Conservation (phyloP, 768 basidiomycete genomes). For the Myochromella boudieri region DNA sequence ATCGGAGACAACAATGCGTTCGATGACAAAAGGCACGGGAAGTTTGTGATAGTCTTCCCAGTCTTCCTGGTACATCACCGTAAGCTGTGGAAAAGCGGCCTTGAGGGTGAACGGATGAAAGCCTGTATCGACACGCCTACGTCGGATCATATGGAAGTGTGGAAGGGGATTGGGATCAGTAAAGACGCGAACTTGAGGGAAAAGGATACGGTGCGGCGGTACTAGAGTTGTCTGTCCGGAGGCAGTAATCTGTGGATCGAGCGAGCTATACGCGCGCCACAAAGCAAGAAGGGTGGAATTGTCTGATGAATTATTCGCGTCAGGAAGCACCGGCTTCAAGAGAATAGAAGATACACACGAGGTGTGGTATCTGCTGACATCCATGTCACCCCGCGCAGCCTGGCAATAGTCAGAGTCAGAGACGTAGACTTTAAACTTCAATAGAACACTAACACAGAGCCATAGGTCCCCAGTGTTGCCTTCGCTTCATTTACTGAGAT, state of each 20-base stretch:
- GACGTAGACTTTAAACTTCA: not conserved
- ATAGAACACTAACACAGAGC: slow-evolving; percentile 46
- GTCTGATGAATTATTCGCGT: slow-evolving; percentile 32
- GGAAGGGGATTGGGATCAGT: slow-evolving; percentile 41
- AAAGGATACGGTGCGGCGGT: slow-evolving; percentile 71
- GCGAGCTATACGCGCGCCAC: slow-evolving; percentile 72
- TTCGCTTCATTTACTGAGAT: slow-evolving; percentile 52
- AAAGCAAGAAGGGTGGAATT: slow-evolving; percentile 75
- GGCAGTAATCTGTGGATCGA: slow-evolving; percentile 45
- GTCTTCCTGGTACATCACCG: slow-evolving; percentile 67
- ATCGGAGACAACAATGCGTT: slow-evolving; percentile 78
- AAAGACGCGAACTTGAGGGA: slow-evolving; percentile 68
- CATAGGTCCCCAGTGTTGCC: slow-evolving; percentile 46
- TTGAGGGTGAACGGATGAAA: slow-evolving; percentile 75
- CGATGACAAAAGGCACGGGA: slow-evolving; percentile 68
- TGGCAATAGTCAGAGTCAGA: slow-evolving; percentile 20
- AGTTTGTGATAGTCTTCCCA: slow-evolving; percentile 76
- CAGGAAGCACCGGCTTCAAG: not conserved
- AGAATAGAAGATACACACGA: slow-evolving; percentile 35
- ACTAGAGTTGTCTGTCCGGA: slow-evolving; percentile 53
- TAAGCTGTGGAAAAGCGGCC: slow-evolving; percentile 71
- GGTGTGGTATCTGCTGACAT: slow-evolving; percentile 53
- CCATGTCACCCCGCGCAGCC: slow-evolving; percentile 71
- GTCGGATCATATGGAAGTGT: slow-evolving; percentile 33
- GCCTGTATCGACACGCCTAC: slow-evolving; percentile 54